Conservation (phyloP, 176 grass and related monocot genomes). For the Areca catechu region DNA sequence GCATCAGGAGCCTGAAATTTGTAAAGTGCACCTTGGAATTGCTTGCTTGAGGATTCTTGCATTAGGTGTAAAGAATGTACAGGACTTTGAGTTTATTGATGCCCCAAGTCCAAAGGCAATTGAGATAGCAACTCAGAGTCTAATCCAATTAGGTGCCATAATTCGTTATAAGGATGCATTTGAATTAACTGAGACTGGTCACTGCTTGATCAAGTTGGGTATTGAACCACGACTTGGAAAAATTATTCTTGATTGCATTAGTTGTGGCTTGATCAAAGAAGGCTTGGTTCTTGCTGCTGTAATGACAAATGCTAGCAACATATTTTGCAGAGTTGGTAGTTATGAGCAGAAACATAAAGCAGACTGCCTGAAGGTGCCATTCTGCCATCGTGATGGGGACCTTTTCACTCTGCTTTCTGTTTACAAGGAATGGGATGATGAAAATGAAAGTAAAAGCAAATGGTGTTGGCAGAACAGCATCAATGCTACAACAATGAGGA, state of each 20-base stretch:
- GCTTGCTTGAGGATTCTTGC: constrained; percentile 82
- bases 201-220: constrained; percentile 64
- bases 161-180: constrained; percentile 28
- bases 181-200: constrained; percentile 60
- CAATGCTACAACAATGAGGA: constrained; percentile 89
- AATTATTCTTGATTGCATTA: constrained; percentile 86
- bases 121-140: constrained; percentile 56
- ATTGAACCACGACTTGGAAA: constrained; percentile 84
- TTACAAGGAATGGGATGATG: constrained; percentile 91
- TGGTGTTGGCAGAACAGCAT: constrained; percentile 98
- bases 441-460: constrained; percentile 41
- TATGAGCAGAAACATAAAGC: constrained; percentile 75
- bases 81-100: constrained; percentile 88
- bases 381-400: constrained; percentile 82
- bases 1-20: constrained; percentile 92
- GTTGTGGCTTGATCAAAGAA: constrained; percentile 70
- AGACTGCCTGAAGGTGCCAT: constrained; percentile 65
- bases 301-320: constrained; percentile 92
- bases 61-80: constrained; percentile 53
- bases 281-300: constrained; percentile 79
- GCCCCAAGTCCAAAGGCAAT: constrained; percentile 69
- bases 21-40: constrained; percentile 85
- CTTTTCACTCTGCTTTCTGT: constrained; percentile 92
- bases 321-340: constrained; percentile 95
- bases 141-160: constrained; percentile 74